phyloP scores from a whole-genome alignment of 352 stramenopile species.

The Peronospora farinosa region DNA sequence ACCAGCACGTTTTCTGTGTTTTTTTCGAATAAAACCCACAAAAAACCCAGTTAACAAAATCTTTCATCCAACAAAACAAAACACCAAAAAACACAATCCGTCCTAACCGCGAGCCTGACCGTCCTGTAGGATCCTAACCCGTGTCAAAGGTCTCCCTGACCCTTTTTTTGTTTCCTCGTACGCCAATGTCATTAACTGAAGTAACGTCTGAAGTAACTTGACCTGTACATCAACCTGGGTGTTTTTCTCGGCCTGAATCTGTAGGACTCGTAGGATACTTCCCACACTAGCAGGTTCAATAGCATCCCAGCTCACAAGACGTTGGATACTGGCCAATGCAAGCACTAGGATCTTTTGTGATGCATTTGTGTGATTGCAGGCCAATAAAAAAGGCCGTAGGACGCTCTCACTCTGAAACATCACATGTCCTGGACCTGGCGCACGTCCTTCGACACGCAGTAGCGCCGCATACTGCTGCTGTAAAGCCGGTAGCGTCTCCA shows the following conservation, averaged over 20 bases:
- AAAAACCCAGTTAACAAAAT: slow-evolving; percentile 1
- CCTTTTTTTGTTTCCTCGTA: slow-evolving; percentile 52
- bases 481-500: slow-evolving; percentile 89
- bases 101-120: slow-evolving; percentile 10
- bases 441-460: slow-evolving; percentile 57
- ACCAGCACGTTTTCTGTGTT: slow-evolving; percentile 42
- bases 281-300: slow-evolving; percentile 91
- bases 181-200: slow-evolving; percentile 80
- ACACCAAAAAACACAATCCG: neutral
- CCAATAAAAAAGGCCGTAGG: slow-evolving; percentile 94
- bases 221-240: slow-evolving; percentile 76
- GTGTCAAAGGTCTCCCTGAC: neutral
- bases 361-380: slow-evolving; percentile 95
- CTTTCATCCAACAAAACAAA: neutral
- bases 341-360: slow-evolving; percentile 91
- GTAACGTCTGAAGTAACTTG: slow-evolving; percentile 84
- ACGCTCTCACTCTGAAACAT: slow-evolving; percentile 93
- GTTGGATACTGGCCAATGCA: slow-evolving; percentile 92
- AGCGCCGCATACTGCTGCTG: slow-evolving; percentile 92
- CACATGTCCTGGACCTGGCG: slow-evolving; percentile 85
- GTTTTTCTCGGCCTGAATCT: slow-evolving; percentile 92
- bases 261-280: slow-evolving; percentile 92
- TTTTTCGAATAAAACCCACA: slow-evolving; percentile 7
- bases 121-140: slow-evolving; percentile 7
- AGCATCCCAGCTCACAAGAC: slow-evolving; percentile 91